Percentiles rank a stretch among this genome's conserved stretches.
Evolutionary conservation across 441 rosid genomes (phyloP).

Genomic region (Biscutella laevigata): DNA sequence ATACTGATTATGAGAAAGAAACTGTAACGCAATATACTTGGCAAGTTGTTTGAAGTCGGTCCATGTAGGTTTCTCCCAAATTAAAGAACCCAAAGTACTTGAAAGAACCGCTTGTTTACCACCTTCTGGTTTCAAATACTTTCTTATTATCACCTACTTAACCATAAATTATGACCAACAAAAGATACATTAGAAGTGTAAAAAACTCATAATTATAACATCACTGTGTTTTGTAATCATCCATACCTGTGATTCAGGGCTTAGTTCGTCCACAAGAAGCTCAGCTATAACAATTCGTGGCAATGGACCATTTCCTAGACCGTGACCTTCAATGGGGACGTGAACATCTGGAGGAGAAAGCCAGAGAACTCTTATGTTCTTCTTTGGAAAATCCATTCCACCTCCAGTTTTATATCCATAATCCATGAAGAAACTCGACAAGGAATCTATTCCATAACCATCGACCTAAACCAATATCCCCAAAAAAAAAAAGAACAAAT

Average conservation of each 20-base stretch:
- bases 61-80: slow-evolving; percentile 70
- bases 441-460: slow-evolving; percentile 71
- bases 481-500: neutral
- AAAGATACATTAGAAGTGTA: no score
- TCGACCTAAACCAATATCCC: no score
- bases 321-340: slow-evolving; percentile 31
- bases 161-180: neutral
- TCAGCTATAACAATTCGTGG: slow-evolving; percentile 76
- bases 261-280: slow-evolving; percentile 71
- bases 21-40: slow-evolving; percentile 31
- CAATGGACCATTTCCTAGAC: slow-evolving; percentile 53
- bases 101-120: slow-evolving; percentile 66
- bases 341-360: slow-evolving; percentile 60
- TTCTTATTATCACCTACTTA: slow-evolving; percentile 58
- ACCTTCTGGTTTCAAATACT: slow-evolving; percentile 41
- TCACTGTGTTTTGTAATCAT: neutral
- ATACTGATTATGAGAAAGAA: neutral
- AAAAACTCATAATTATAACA: no score
- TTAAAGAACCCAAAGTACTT: slow-evolving; percentile 60
- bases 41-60: slow-evolving; percentile 72
- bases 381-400: slow-evolving; percentile 65
- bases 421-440: slow-evolving; percentile 68
- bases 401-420: slow-evolving; percentile 59
- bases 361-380: slow-evolving; percentile 75
- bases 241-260: slow-evolving; percentile 58